Percentiles rank a stretch among this genome's conserved stretches.
Evolutionary conservation across 495 filamentous ascomycete species (phyloP).

Genomic region (Physcia stellaris): DNA sequence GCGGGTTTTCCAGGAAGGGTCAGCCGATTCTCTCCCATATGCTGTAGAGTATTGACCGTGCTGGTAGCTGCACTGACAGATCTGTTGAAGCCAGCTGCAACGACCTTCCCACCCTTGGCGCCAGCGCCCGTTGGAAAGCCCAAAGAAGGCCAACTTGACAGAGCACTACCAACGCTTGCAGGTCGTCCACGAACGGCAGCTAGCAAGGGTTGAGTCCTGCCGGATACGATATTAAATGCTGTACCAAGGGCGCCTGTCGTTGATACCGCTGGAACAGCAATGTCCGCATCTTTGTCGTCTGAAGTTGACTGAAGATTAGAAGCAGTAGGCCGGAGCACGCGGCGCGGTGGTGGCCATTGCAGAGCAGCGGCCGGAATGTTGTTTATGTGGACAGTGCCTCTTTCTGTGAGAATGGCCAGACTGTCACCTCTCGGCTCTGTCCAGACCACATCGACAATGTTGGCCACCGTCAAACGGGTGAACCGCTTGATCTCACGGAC

Average conservation of each 20-base stretch:
- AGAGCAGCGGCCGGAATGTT: slow-evolving; percentile 73
- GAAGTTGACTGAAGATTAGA: slow-evolving; percentile 18
- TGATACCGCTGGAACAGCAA: slow-evolving; percentile 35
- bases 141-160: slow-evolving; percentile 36
- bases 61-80: slow-evolving; percentile 71
- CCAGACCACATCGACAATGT: slow-evolving; percentile 84
- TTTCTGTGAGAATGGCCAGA: slow-evolving; percentile 74
- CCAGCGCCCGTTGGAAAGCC: slow-evolving; percentile 53
- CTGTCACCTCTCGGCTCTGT: slow-evolving; percentile 65
- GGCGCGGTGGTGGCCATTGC: slow-evolving; percentile 77
- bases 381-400: slow-evolving; percentile 86
- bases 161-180: slow-evolving; percentile 33
- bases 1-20: slow-evolving; percentile 44
- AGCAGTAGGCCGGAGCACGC: slow-evolving; percentile 30
- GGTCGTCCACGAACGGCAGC: slow-evolving; percentile 39
- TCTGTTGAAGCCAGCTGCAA: slow-evolving; percentile 71
- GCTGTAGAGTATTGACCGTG: slow-evolving; percentile 65
- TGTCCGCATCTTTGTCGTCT: slow-evolving; percentile 18
- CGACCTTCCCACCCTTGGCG: slow-evolving; percentile 58
- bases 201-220: slow-evolving; percentile 44
- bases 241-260: slow-evolving; percentile 50
- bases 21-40: slow-evolving; percentile 73
- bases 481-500: slow-evolving; percentile 79
- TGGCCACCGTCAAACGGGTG: slow-evolving; percentile 77
- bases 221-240: slow-evolving; percentile 41